A percentile compares a stretch with the other conserved stretches of the same genome.
phyloP scores from a whole-genome alignment of 1,284 basidiomycete genomes.

The Ganoderma resinaceum region DNA sequence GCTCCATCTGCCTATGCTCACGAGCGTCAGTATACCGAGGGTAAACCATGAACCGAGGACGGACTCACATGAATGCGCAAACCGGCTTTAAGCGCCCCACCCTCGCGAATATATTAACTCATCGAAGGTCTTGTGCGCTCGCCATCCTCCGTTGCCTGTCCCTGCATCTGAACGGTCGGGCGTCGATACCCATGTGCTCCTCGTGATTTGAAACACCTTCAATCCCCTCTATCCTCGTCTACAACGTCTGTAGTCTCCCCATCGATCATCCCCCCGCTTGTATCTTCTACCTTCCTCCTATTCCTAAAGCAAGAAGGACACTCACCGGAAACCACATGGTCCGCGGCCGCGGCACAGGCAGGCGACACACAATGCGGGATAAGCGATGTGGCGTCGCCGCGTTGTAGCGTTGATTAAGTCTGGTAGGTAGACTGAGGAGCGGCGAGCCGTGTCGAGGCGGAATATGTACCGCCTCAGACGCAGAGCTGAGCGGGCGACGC shows the following conservation, averaged over 20 bases:
- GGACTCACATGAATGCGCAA: slow-evolving; percentile 10
- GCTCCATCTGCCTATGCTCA: slow-evolving; percentile 11
- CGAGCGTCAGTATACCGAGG: no score
- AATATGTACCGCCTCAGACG: not conserved
- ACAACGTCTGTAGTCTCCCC: not conserved
- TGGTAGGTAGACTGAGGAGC: slow-evolving; percentile 16
- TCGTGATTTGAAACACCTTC: not conserved
- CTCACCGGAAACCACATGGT: slow-evolving; percentile 7
- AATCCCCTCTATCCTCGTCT: not conserved
- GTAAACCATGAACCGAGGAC: not conserved
- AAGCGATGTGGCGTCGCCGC: not conserved
- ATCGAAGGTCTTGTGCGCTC: slow-evolving; percentile 34
- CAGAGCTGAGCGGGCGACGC: not conserved
- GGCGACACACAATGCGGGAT: slow-evolving; percentile 4
- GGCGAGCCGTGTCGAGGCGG: not conserved
- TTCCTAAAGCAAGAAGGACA: slow-evolving; percentile 2
- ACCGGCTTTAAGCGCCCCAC: not conserved
- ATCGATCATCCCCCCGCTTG: not conserved
- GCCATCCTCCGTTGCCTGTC: slow-evolving; percentile 27
- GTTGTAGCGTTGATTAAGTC: not conserved
- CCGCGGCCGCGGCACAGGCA: slow-evolving; percentile 21
- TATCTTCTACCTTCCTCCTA: not conserved
- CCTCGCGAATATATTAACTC: slow-evolving; percentile 31
- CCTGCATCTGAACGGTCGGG: slow-evolving; percentile 27
- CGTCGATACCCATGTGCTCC: slow-evolving; percentile 14